Conservation (phyloP, 768 basidiomycete species). For the Macrolepiota dolichaula region DNA sequence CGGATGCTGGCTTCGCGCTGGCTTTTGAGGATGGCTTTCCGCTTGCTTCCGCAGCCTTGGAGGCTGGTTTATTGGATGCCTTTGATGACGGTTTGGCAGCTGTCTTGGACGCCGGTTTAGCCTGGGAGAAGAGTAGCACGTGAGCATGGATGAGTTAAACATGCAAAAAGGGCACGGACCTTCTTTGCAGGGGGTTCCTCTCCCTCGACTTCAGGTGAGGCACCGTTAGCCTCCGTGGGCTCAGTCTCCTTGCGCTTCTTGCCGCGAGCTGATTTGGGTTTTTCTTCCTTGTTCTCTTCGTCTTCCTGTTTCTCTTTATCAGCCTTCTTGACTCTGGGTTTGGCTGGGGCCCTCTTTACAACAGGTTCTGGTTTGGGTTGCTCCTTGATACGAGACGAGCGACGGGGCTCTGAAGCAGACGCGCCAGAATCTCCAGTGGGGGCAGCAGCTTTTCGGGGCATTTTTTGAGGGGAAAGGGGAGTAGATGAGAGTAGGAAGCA, state of each 20-base stretch:
- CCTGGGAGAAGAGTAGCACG: constrained; percentile 20
- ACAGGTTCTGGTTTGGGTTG: constrained; percentile 51
- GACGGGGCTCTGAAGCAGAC: constrained; percentile 52
- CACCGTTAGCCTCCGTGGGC: constrained; percentile 30
- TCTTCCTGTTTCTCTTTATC: constrained; percentile 34
- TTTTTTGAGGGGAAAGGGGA: constrained; percentile 24
- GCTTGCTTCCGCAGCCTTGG: constrained; percentile 25
- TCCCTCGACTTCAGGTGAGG: constrained; percentile 29
- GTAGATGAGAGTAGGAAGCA: constrained; percentile 19
- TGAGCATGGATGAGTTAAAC: not conserved
- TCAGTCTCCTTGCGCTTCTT: constrained; percentile 43
- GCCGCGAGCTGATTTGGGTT: constrained; percentile 45
- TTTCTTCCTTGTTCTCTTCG: constrained; percentile 47
- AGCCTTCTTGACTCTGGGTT: constrained; percentile 57
- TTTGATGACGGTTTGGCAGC: constrained; percentile 39
- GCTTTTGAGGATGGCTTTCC: constrained; percentile 24
- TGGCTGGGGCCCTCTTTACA: constrained; percentile 59
- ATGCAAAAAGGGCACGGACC: constrained; percentile 29
- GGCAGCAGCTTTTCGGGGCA: constrained; percentile 72
- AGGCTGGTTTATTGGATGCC: constrained; percentile 40
- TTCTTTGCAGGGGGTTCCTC: constrained; percentile 61
- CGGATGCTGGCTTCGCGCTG: constrained; percentile 39
- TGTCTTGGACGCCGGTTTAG: constrained; percentile 41
- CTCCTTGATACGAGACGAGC: constrained; percentile 74
- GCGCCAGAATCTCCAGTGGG: constrained; percentile 36